These are phyloP conservation scores for Bisporella sp. DNA, from an alignment of 2,329 filamentous ascomycete species.

Conservation along the genomic window DNA sequence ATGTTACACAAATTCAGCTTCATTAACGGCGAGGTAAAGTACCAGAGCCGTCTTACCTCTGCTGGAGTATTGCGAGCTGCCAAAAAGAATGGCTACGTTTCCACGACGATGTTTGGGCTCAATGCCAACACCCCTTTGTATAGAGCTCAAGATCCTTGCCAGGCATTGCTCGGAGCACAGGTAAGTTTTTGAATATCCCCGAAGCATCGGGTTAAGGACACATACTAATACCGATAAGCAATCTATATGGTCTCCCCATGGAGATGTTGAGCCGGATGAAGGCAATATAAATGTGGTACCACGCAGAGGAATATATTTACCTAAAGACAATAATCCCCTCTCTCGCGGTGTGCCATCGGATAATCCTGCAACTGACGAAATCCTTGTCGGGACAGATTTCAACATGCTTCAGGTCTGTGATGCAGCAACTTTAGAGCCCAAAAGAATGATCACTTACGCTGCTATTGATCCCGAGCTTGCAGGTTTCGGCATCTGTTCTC, in stretches of 20 bases:
- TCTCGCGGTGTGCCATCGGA: slow-evolving; percentile 1
- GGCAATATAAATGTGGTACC: slow-evolving; percentile 5
- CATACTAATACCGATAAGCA: no score
- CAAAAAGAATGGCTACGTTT: no score
- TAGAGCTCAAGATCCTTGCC: no score
- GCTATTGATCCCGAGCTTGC: slow-evolving; percentile 3
- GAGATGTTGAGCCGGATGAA: slow-evolving; percentile 3
- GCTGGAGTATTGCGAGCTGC: no score
- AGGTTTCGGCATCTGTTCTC: slow-evolving; percentile 4
- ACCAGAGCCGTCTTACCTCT: no score
- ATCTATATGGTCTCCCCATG: not conserved
- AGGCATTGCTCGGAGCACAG: no score
- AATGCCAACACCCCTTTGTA: no score
- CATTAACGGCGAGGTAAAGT: no score
- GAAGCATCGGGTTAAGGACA: no score
- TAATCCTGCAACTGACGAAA: slow-evolving; percentile 1
- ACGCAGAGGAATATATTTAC: slow-evolving; percentile 4
- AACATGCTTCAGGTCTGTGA: slow-evolving; percentile 58
- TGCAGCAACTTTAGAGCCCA: slow-evolving; percentile 63
- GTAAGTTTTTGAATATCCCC: no score
- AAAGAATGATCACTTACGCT: slow-evolving; percentile 25
- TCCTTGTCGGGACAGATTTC: slow-evolving; percentile 28
- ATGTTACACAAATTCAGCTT: no score
- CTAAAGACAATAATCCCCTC: slow-evolving; percentile 5
- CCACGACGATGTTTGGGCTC: no score